phyloP scores from a whole-genome alignment of 2,329 filamentous ascomycete genomes.

The Sarocladiaceae sp. region DNA sequence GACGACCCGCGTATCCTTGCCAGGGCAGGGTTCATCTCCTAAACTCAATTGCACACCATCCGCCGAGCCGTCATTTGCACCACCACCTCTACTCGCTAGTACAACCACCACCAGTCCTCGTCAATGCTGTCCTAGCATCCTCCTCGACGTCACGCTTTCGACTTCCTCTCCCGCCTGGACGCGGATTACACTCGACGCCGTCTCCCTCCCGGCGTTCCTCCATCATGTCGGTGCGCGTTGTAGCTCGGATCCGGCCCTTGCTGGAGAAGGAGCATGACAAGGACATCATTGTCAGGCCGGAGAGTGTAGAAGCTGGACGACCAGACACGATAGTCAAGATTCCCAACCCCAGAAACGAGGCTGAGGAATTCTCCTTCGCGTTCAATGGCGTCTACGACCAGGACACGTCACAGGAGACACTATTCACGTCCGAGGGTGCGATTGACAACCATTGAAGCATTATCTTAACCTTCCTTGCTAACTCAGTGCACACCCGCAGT shows the following conservation, averaged over 20 bases:
- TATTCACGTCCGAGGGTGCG: constrained; percentile 85
- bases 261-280: constrained; percentile 80
- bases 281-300: constrained; percentile 76
- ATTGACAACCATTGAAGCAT: neutral
- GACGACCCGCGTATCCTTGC: constrained; percentile 2
- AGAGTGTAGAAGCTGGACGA: constrained; percentile 56
- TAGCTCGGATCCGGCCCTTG: constrained; percentile 85
- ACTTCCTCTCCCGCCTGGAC: neutral
- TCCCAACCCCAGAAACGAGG: constrained; percentile 88
- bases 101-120: neutral
- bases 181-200: neutral
- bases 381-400: constrained; percentile 93
- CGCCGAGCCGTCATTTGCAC: neutral
- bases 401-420: constrained; percentile 72
- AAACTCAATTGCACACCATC: constrained; percentile 8
- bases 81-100: neutral
- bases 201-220: constrained; percentile 9
- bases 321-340: constrained; percentile 74
- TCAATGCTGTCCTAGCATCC: constrained; percentile 5
- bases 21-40: constrained; percentile 8
- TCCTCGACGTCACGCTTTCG: constrained; percentile 1
- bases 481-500: constrained; percentile 47
- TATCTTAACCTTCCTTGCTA: constrained; percentile 1
- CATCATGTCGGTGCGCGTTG: constrained; percentile 70
- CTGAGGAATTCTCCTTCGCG: constrained; percentile 87